Conservation (phyloP, 1,284 basidiomycete genomes). For the Austropuccinia psidii region DNA sequence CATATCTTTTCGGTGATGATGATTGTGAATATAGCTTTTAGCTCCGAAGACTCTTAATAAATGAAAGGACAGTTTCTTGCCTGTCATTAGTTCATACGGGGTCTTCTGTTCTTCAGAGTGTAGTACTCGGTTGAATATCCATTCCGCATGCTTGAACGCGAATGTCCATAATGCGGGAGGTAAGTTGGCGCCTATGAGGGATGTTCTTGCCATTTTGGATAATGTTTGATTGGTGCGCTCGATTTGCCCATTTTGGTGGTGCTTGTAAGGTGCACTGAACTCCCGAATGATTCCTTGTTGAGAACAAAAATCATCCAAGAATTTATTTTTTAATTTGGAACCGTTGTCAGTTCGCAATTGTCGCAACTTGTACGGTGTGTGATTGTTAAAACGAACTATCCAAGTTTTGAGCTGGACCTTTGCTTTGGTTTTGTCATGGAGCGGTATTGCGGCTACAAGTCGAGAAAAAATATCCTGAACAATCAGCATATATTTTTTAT, state of each 20-base stretch:
- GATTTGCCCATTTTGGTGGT: slow-evolving; percentile 9
- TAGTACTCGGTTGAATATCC: background rate
- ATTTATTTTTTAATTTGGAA: background rate
- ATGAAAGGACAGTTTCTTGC: no score
- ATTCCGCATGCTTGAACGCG: background rate
- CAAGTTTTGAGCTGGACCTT: background rate
- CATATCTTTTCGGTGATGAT: background rate
- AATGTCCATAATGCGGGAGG: background rate
- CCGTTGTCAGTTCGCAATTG: background rate
- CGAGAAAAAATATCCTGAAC: background rate
- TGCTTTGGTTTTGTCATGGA: background rate
- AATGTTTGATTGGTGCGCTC: background rate
- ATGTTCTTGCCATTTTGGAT: background rate
- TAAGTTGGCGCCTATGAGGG: background rate
- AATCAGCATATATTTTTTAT: background rate
- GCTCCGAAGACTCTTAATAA: background rate
- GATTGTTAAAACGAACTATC: background rate
- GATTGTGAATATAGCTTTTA: background rate
- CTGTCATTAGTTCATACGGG: background rate
- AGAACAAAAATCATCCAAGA: background rate
- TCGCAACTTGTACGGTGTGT: background rate
- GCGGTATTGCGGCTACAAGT: background rate
- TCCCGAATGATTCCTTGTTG: background rate
- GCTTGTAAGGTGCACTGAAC: background rate
- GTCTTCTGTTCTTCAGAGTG: background rate